Percentiles rank a stretch among this genome's conserved stretches.
Conservation (phyloP, 768 basidiomycete species). For the Kwoniella dendrophila region DNA sequence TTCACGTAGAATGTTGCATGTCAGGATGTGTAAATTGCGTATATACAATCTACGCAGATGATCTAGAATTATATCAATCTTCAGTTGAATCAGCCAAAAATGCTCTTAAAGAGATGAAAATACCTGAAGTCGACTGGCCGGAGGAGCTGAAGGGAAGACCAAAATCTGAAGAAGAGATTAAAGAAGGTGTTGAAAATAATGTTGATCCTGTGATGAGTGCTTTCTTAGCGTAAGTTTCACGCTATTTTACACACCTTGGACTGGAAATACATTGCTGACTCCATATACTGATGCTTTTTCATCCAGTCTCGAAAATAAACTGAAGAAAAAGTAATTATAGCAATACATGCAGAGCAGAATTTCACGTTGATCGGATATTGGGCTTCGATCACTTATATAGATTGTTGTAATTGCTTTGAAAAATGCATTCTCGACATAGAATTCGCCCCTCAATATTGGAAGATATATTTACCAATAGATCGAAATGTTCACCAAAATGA, state of each 20-base stretch:
- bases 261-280: neutral
- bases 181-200: conserved; percentile 34
- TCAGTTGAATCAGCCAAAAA: conserved; percentile 62
- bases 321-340: conserved; percentile 45
- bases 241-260: too few species aligned
- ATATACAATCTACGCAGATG: conserved; percentile 82
- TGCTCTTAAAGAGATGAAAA: conserved; percentile 60
- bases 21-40: conserved; percentile 91
- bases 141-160: conserved; percentile 33
- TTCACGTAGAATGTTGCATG: conserved; percentile 81
- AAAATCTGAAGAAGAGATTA: conserved; percentile 29
- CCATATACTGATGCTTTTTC: neutral
- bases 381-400: neutral
- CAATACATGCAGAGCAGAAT: neutral
- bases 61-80: conserved; percentile 66
- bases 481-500: too few species aligned
- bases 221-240: conserved; percentile 63
- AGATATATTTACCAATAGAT: too few species aligned
- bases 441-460: too few species aligned
- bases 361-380: neutral
- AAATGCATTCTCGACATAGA: too few species aligned
- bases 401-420: too few species aligned
- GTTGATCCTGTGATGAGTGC: conserved; percentile 62
- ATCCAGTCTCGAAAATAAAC: conserved; percentile 45
- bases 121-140: conserved; percentile 73